phyloP scores from a whole-genome alignment of 2,329 filamentous ascomycete species.

The Onygenales sp. region DNA sequence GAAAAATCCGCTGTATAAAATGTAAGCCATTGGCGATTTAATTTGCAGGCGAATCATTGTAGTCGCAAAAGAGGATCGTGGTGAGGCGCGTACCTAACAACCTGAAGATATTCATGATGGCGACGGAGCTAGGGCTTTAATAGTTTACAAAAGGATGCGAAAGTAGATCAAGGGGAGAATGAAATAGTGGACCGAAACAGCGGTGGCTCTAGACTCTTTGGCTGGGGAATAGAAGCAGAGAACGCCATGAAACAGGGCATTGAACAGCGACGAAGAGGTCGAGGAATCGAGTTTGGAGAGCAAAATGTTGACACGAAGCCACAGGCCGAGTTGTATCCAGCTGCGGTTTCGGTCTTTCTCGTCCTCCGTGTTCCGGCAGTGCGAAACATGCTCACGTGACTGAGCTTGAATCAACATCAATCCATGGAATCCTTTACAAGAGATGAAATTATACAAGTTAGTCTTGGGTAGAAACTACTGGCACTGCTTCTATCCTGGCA shows the following conservation, averaged over 20 bases:
- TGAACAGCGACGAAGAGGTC: background rate
- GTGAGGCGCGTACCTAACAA: conserved; percentile 46
- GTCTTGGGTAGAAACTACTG: no score
- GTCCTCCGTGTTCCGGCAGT: no score
- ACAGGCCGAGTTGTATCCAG: background rate
- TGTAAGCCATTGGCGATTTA: background rate
- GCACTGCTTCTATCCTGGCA: no score
- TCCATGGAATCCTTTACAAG: no score
- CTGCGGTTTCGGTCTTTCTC: background rate
- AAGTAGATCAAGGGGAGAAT: background rate
- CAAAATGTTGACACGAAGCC: conserved; percentile 4
- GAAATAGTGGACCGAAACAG: background rate
- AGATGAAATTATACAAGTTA: no score
- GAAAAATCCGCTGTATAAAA: conserved; percentile 69
- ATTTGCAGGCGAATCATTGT: background rate
- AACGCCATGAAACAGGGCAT: conserved; percentile 1
- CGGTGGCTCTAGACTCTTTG: background rate
- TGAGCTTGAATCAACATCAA: no score
- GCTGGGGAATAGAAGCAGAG: background rate
- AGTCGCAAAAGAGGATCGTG: background rate
- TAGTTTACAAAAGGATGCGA: background rate
- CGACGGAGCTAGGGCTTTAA: conserved; percentile 1
- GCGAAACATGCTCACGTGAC: no score
- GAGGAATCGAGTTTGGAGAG: no score
- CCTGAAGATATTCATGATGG: conserved; percentile 61